Evolutionary conservation across 2,329 filamentous ascomycete genomes (phyloP).

Genomic region (Aspergillus carbonarius): DNA sequence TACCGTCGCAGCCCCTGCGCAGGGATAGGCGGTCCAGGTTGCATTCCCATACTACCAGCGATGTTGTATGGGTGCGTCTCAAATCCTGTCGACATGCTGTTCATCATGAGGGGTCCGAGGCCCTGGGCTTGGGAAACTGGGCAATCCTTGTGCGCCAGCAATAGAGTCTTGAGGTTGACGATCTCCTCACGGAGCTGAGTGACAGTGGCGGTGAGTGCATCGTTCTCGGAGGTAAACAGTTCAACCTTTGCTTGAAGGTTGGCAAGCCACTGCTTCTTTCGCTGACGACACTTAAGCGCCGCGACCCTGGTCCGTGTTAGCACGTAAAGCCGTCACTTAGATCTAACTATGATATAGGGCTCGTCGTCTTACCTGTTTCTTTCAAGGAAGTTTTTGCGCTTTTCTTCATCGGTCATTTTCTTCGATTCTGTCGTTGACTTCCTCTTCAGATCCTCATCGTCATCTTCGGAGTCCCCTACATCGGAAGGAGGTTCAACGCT

Average conservation of each 20-base stretch:
- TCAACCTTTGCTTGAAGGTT: slow-evolving; percentile 95
- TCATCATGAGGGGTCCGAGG: slow-evolving; percentile 50
- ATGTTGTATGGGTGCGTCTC: slow-evolving; percentile 46
- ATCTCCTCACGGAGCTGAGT: slow-evolving; percentile 86
- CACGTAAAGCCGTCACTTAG: background rate
- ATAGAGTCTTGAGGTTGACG: slow-evolving; percentile 86
- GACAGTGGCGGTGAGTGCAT: slow-evolving; percentile 79
- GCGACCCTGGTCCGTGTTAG: slow-evolving; percentile 68
- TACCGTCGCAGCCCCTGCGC: slow-evolving; percentile 39
- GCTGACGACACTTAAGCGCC: slow-evolving; percentile 91
- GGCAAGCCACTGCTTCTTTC: slow-evolving; percentile 98
- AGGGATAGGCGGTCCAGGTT: slow-evolving; percentile 35
- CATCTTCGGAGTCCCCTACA: slow-evolving; percentile 55
- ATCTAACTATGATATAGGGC: background rate
- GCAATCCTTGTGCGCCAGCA: slow-evolving; percentile 94
- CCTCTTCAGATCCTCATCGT: slow-evolving; percentile 46
- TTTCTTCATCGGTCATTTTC: slow-evolving; percentile 98
- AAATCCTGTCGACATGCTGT: slow-evolving; percentile 39
- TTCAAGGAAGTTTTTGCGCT: slow-evolving; percentile 96
- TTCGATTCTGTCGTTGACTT: slow-evolving; percentile 58
- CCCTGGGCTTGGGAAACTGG: slow-evolving; percentile 87
- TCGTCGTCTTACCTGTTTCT: slow-evolving; percentile 75
- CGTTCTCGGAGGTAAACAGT: slow-evolving; percentile 87
- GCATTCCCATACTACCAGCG: slow-evolving; percentile 44
- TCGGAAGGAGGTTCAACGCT: slow-evolving; percentile 42